A percentile compares a stretch with the other conserved stretches of the same genome.
Evolutionary conservation across 495 filamentous ascomycete species (phyloP).

Genomic region (Elaphomyces granulatus): DNA sequence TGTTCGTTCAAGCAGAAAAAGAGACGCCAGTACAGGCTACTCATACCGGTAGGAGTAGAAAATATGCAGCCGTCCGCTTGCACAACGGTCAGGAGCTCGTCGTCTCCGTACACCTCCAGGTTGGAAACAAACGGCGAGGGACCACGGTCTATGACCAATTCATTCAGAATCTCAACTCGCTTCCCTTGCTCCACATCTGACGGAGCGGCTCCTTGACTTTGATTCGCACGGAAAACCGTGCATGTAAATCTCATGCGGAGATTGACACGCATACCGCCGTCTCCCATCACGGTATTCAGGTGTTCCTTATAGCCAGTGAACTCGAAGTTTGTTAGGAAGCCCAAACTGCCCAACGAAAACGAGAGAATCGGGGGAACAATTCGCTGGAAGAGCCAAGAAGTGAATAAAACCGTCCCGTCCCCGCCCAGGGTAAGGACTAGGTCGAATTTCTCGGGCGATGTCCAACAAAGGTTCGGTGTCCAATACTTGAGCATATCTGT

Average conservation of each 20-base stretch:
- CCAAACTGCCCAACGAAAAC: slow-evolving; percentile 77
- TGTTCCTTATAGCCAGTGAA: slow-evolving; percentile 69
- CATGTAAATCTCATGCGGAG: slow-evolving; percentile 96
- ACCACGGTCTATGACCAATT: slow-evolving; percentile 92
- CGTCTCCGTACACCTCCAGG: slow-evolving; percentile 85
- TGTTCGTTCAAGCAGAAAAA: neutral
- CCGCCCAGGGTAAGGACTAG: slow-evolving; percentile 84
- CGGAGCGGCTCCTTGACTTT: slow-evolving; percentile 28
- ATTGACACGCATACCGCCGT: slow-evolving; percentile 86
- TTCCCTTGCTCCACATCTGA: slow-evolving; percentile 56
- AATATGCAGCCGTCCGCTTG: slow-evolving; percentile 97
- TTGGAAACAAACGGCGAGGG: slow-evolving; percentile 96
- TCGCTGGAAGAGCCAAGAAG: slow-evolving; percentile 87
- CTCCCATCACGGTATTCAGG: slow-evolving; percentile 74
- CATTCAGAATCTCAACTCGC: slow-evolving; percentile 91
- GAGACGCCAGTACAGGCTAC: slow-evolving; percentile 4
- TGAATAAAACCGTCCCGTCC: slow-evolving; percentile 84
- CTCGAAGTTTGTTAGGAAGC: slow-evolving; percentile 88
- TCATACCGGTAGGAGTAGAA: slow-evolving; percentile 75
- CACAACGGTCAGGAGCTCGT: slow-evolving; percentile 82
- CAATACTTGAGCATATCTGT: slow-evolving; percentile 76
- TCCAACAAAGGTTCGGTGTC: slow-evolving; percentile 90
- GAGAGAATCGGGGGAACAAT: slow-evolving; percentile 81
- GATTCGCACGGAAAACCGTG: slow-evolving; percentile 60
- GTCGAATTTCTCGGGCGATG: slow-evolving; percentile 78